A percentile compares a stretch with the other conserved stretches of the same genome.
phyloP scores from a whole-genome alignment of 805 yeast genomes.

The Metschnikowia corniflorae region DNA sequence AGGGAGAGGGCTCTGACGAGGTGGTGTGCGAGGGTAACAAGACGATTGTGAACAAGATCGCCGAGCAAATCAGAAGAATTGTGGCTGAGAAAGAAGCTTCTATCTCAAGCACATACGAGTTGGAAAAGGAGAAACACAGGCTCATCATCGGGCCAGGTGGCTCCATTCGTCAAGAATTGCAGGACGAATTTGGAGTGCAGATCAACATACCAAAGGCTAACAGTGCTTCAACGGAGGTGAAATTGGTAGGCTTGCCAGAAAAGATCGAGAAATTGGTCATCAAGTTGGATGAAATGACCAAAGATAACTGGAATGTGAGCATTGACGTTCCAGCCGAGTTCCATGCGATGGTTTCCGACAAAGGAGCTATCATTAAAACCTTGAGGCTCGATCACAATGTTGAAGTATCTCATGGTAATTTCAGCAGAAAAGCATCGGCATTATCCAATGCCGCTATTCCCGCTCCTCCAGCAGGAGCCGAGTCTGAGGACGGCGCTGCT shows the following conservation, averaged over 20 bases:
- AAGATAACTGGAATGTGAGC: constrained; percentile 53
- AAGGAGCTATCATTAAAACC: constrained; percentile 58
- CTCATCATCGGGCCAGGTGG: constrained; percentile 82
- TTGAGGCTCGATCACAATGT: constrained; percentile 52
- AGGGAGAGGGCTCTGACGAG: constrained; percentile 53
- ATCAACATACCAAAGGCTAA: constrained; percentile 65
- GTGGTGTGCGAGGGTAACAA: constrained; percentile 75
- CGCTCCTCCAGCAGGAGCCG: constrained; percentile 46
- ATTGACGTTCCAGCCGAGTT: constrained; percentile 54
- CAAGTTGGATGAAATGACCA: constrained; percentile 57
- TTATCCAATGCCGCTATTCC: constrained; percentile 42
- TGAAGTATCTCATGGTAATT: constrained; percentile 57
- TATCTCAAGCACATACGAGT: constrained; percentile 46
- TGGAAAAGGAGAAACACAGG: constrained; percentile 73
- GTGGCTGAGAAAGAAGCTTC: constrained; percentile 63
- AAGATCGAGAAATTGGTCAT: constrained; percentile 59
- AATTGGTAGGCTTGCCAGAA: constrained; percentile 64
- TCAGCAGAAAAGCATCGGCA: constrained; percentile 47
- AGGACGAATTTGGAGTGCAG: constrained; percentile 61
- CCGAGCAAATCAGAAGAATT: constrained; percentile 57
- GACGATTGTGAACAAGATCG: constrained; percentile 63
- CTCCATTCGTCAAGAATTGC: constrained; percentile 63
- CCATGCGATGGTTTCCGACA: constrained; percentile 62
- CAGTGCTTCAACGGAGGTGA: constrained; percentile 48
- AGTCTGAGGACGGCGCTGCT: constrained; percentile 35